Evolutionary conservation across 306 rosid species (phyloP), one percentile per base, ranked within the genome.

Genomic region (Lotus japonicus): DNA sequence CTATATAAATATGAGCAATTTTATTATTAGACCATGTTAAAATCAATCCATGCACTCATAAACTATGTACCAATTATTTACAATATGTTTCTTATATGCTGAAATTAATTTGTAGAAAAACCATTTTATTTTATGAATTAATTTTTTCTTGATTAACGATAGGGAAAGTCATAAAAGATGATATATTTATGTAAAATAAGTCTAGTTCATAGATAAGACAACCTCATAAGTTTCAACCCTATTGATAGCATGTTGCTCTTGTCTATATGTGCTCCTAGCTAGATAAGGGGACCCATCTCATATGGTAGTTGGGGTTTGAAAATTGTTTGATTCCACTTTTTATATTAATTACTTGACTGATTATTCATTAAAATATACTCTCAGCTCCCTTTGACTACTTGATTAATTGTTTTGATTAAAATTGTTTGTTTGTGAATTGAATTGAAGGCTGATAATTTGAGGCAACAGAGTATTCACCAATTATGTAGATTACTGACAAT

Each of bases 381-480:
- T 11, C n/a, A n/a, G n/a, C 9, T 31, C 7, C 7, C 12, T 58
- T 8, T 74, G 21, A 46, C 13, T 23, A 46, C 13, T 23, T 7
- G 16, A n/a, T 28, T 67, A 12, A 18, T 53, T 28, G 13, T 10
- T 53, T 57, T 26, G 2, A 26, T 26, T 26, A 3, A 26, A 26
- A 26, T 26, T 19, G 33, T 33, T 62, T 45, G n/a, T n/a, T n/a
- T n/a, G n/a, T n/a, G n/a, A 35, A 50, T 64, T 58, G n/a, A 65
- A 75, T 70, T 70, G 16, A 46, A 94, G 99, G 99, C 92, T 33
- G 97, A 95, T 73, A 85, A 90, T 60, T 81, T 95, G 85, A 87
- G 99, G 68, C 95, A 90, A 9, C 95, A 88, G 36, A 90, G 85
- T 0, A 92, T 95, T 66, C 95, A 95, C 44, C 99, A 88, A n/a